Evolutionary conservation across 2,329 filamentous ascomycete species (phyloP).

Genomic region (Diaporthe ampelina): DNA sequence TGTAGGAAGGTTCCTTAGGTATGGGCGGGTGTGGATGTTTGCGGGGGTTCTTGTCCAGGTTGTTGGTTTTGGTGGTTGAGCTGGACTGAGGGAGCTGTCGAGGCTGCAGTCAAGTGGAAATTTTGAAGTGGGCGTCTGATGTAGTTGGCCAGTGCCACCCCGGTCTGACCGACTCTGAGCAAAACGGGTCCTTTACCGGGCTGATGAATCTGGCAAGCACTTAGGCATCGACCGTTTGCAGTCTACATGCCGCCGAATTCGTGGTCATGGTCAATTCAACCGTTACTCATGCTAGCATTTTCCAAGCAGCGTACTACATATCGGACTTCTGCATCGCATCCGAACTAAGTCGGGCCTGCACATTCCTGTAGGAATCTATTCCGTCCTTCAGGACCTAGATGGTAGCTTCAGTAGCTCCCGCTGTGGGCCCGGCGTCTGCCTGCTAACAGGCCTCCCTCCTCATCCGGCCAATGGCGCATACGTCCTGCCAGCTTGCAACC

Average conservation of each 20-base stretch:
- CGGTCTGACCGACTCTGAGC: not conserved
- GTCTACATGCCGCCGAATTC: not conserved
- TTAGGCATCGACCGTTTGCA: slow-evolving; percentile 5
- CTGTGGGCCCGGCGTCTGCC: slow-evolving; percentile 3
- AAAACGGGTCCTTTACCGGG: not conserved
- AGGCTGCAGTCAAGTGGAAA: slow-evolving; percentile 59
- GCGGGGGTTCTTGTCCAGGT: slow-evolving; percentile 23
- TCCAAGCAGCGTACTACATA: not conserved
- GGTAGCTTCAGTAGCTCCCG: slow-evolving; percentile 15
- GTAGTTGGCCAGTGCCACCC: slow-evolving; percentile 35
- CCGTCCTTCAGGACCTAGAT: not conserved
- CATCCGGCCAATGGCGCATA: not conserved
- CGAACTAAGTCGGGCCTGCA: not conserved
- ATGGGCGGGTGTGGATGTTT: not conserved
- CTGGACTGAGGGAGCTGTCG: slow-evolving; percentile 45
- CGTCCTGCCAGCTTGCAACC: not conserved
- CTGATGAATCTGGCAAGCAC: not conserved
- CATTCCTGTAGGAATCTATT: slow-evolving; percentile 7
- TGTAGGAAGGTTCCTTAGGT: slow-evolving; percentile 34
- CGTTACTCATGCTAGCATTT: not conserved
- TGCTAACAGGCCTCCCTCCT: not conserved
- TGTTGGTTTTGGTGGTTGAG: slow-evolving; percentile 27
- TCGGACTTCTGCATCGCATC: not conserved
- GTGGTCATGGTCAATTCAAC: not conserved
- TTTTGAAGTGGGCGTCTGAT: slow-evolving; percentile 33